Percentiles rank a stretch among this genome's conserved stretches.
Evolutionary conservation across 2,329 filamentous ascomycete genomes (phyloP).

Genomic region (Fusarium tupiense): DNA sequence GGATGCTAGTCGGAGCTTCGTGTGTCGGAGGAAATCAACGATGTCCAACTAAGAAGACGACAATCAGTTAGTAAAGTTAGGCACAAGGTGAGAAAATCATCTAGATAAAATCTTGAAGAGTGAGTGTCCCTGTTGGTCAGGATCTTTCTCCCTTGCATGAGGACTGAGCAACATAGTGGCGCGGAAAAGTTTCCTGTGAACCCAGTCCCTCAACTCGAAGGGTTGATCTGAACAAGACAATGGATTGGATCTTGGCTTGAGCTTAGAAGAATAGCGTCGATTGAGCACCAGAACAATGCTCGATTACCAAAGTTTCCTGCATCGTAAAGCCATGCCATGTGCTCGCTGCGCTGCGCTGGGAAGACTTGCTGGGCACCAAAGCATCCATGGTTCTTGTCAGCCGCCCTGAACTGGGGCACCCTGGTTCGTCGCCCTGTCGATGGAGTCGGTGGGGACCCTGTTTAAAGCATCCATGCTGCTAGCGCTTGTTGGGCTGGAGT

Average conservation of each 20-base stretch:
- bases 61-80: slow-evolving; percentile 33
- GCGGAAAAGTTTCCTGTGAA: slow-evolving; percentile 23
- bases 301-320: background rate
- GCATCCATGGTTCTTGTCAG: slow-evolving; percentile 34
- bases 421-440: slow-evolving; percentile 38
- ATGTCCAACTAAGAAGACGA: slow-evolving; percentile 23
- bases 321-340: slow-evolving; percentile 12
- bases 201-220: slow-evolving; percentile 2
- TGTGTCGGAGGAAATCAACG: slow-evolving; percentile 3
- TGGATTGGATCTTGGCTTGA: background rate
- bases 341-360: background rate
- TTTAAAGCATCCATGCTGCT: slow-evolving; percentile 28
- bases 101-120: slow-evolving; percentile 30
- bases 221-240: background rate
- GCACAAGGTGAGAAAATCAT: slow-evolving; percentile 12
- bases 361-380: slow-evolving; percentile 32
- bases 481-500: slow-evolving; percentile 38
- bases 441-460: slow-evolving; percentile 29
- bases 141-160: slow-evolving; percentile 36
- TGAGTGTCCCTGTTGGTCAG: slow-evolving; percentile 24
- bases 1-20: slow-evolving; percentile 14
- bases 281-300: background rate
- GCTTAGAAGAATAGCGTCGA: slow-evolving; percentile 1
- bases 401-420: slow-evolving; percentile 33
- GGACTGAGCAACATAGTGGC: slow-evolving; percentile 23